phyloP scores from a whole-genome alignment of 2,329 filamentous ascomycete species.

The Domatiomyces catenatus region DNA sequence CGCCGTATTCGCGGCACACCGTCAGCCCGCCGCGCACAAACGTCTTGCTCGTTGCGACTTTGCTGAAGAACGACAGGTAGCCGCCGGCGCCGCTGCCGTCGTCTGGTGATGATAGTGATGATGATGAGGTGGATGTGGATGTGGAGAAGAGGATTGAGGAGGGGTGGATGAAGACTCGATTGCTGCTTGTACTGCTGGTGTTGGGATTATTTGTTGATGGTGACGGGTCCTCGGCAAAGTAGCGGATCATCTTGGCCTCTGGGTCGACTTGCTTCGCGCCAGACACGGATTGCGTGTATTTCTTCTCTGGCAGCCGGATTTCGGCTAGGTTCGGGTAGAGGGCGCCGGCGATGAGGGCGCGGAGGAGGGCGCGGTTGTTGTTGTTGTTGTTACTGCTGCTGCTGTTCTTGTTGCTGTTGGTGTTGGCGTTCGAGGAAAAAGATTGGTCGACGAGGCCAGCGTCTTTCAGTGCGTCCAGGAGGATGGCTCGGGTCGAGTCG shows the following conservation, averaged over 20 bases:
- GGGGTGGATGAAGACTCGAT: conserved; percentile 84
- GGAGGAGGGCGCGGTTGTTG: conserved; percentile 37
- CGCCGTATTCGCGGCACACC: conserved; percentile 77
- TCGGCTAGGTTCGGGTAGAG: conserved; percentile 78
- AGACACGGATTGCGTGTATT: conserved; percentile 73
- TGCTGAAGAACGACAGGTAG: conserved; percentile 79
- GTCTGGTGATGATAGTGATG: too few species aligned
- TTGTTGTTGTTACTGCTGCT: conserved; percentile 19
- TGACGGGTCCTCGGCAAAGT: conserved; percentile 53
- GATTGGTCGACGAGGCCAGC: conserved; percentile 57
- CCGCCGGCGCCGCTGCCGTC: conserved; percentile 20
- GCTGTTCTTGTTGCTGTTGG: conserved; percentile 38
- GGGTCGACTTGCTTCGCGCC: conserved; percentile 88
- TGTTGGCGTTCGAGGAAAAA: conserved; percentile 33
- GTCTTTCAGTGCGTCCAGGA: conserved; percentile 70
- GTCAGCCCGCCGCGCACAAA: conserved; percentile 86
- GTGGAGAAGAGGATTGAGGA: conserved; percentile 76
- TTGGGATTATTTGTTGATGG: background rate
- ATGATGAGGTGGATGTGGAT: conserved; percentile 30
- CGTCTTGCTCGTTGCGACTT: conserved; percentile 82
- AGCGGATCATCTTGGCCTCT: conserved; percentile 81
- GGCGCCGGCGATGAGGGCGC: conserved; percentile 56
- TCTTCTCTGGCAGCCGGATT: conserved; percentile 89
- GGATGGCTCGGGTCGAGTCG: conserved; percentile 69
- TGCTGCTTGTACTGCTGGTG: conserved; percentile 37